A percentile compares a stretch with the other conserved stretches of the same genome.
Evolutionary conservation across 768 basidiomycete genomes (phyloP).

Genomic region (Lanmaoa pseudosensibilis): DNA sequence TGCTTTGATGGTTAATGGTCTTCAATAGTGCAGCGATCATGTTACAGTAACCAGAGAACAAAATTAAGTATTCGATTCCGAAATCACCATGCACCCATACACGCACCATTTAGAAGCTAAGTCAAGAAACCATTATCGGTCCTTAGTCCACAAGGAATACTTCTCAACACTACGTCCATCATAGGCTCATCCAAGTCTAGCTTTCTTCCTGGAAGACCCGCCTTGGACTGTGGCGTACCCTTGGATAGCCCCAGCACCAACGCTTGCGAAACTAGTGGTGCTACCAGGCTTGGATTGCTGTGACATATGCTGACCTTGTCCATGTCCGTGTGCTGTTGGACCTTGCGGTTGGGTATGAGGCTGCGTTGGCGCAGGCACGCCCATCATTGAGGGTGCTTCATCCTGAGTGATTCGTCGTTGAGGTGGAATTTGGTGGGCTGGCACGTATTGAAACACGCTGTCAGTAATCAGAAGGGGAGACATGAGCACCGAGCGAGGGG

Average conservation of each 20-base stretch:
- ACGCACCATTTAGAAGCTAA: neutral
- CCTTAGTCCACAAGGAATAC: too few relatives aligned
- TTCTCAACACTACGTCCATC: too few relatives aligned
- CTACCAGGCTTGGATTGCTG: constrained; percentile 55
- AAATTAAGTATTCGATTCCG: neutral
- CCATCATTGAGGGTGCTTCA: constrained; percentile 87
- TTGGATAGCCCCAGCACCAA: constrained; percentile 51
- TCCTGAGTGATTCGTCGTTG: constrained; percentile 89
- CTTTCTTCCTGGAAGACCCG: constrained; percentile 56
- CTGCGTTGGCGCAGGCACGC: constrained; percentile 50
- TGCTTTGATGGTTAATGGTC: neutral
- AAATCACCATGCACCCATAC: too few relatives aligned
- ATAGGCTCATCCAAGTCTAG: constrained; percentile 46
- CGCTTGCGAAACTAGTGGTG: constrained; percentile 60
- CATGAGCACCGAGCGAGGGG: constrained; percentile 5
- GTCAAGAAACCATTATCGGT: neutral
- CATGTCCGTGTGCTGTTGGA: constrained; percentile 47
- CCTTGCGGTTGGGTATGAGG: constrained; percentile 42
- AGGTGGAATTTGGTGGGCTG: constrained; percentile 72
- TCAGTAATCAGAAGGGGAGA: neutral
- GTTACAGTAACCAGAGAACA: neutral
- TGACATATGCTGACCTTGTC: constrained; percentile 43
- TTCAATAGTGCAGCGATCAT: neutral
- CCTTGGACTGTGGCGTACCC: constrained; percentile 34
- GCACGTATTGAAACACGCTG: constrained; percentile 75